Conservation (phyloP, 2,329 filamentous ascomycete species). For the Ascochyta viciae-villosae region DNA sequence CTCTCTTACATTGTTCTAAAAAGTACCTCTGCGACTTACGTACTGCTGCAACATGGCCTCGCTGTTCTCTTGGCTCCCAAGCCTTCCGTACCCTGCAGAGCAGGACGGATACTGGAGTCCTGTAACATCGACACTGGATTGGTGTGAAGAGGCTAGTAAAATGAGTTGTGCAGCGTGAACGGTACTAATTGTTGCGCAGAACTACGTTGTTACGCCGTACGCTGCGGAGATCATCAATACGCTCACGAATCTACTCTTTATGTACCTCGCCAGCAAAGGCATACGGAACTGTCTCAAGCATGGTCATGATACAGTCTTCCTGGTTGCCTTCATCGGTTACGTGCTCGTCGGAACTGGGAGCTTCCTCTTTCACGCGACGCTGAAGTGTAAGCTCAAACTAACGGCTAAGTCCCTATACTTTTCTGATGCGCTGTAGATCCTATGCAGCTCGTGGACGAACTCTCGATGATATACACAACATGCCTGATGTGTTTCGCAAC, state of each 20-base stretch:
- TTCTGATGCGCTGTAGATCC: slow-evolving; percentile 67
- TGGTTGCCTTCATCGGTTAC: slow-evolving; percentile 70
- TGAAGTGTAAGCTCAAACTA: slow-evolving; percentile 62
- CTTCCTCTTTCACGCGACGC: slow-evolving; percentile 68
- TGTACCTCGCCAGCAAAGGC: slow-evolving; percentile 78
- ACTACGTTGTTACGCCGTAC: slow-evolving; percentile 78
- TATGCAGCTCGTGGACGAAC: slow-evolving; percentile 74
- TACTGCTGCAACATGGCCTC: slow-evolving; percentile 30
- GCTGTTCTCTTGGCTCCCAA: slow-evolving; percentile 51
- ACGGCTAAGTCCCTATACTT: neutral
- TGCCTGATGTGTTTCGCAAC: slow-evolving; percentile 74
- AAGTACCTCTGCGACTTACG: neutral
- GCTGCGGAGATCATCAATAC: slow-evolving; percentile 81
- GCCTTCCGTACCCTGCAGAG: slow-evolving; percentile 58
- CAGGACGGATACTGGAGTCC: slow-evolving; percentile 70
- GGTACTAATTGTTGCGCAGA: slow-evolving; percentile 54
- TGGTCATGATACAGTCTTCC: slow-evolving; percentile 77
- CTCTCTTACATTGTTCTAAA: slow-evolving; percentile 3
- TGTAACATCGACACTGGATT: slow-evolving; percentile 76
- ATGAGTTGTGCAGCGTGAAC: neutral
- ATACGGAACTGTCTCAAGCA: slow-evolving; percentile 75
- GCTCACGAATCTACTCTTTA: slow-evolving; percentile 81
- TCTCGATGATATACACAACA: slow-evolving; percentile 76
- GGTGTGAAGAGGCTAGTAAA: slow-evolving; percentile 74
- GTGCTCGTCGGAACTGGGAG: slow-evolving; percentile 67